Evolutionary conservation across 2,329 filamentous ascomycete genomes (phyloP), one percentile per base, ranked within the genome.

Genomic region (Colletotrichum somersetense): DNA sequence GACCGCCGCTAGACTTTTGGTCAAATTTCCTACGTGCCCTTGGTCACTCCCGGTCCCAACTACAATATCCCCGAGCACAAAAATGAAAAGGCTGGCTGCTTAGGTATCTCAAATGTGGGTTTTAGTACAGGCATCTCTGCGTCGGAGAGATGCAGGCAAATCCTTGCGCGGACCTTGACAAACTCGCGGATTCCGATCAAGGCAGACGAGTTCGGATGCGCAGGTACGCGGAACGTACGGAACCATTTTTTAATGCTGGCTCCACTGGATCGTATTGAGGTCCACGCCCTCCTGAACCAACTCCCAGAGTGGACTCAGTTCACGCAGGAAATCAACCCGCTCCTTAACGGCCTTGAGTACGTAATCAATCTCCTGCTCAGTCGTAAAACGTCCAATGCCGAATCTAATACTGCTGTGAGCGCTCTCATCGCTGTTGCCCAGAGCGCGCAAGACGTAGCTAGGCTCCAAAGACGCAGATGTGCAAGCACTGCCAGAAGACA

Each of bases 401-500:
- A 99, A 99, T 68, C 96, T 91, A 77, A 99, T 99, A 85, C 95
- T 97, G 83, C 94, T 97, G 85, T 99, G 96, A 11, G 96, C 96
- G 77, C 93, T 98, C 85, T 99, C 96, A 78, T 99, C 96, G 76
- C 95, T 98, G 87, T 93, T 98, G 71, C 96, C 96, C 23, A 99
- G 88, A 5, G 96, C 96, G 69, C 96, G 91, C 40, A 99, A 89
- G 58, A 99, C 96, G 81, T 99, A 99, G 81, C 94, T 97, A 20
- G 96, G 96, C 82, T 99, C 96, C 44, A 99, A 86, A 1, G 96
- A 99, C 0, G 96, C 96, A 5, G 96, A 98, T 2, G 96, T 99
- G 84, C 96, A 99, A 7, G 96, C 96, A 79, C 95, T 98, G 69
- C 96, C 96, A 0, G 96, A 99, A 8, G 96, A 98, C 46, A 99